Percentiles rank a stretch among this genome's conserved stretches.
These are phyloP conservation scores for Diaporthe sp. DNA, from an alignment of 2,329 filamentous ascomycete genomes.

Conservation along the genomic window DNA sequence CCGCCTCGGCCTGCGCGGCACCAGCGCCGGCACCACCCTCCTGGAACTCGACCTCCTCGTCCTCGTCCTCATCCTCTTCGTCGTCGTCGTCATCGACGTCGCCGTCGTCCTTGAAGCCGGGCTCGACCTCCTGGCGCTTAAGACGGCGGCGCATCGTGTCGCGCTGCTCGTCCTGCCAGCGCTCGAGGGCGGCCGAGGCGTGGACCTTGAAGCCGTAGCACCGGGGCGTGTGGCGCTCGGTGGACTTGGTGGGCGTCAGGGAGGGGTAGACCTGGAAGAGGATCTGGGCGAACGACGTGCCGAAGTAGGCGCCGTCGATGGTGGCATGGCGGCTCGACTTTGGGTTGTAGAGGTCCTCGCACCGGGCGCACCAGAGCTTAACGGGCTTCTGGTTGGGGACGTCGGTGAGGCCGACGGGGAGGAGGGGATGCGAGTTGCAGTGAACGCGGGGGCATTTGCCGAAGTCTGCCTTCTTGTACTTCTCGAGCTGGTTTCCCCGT, in stretches of 20 bases:
- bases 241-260: slow-evolving; percentile 87
- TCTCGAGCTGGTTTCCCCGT: slow-evolving; percentile 81
- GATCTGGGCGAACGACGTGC: slow-evolving; percentile 98
- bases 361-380: slow-evolving; percentile 96
- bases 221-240: slow-evolving; percentile 87
- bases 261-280: slow-evolving; percentile 98
- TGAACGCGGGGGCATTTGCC: slow-evolving; percentile 97
- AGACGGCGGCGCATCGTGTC: slow-evolving; percentile 87
- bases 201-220: slow-evolving; percentile 98
- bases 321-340: slow-evolving; percentile 96
- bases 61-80: slow-evolving; percentile 71
- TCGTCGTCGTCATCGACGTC: slow-evolving; percentile 74
- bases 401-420: slow-evolving; percentile 96
- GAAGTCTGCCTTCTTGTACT: slow-evolving; percentile 98
- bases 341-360: slow-evolving; percentile 98
- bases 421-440: slow-evolving; percentile 91
- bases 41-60: slow-evolving; percentile 57
- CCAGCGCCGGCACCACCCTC: slow-evolving; percentile 47
- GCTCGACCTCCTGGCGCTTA: slow-evolving; percentile 79
- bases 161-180: slow-evolving; percentile 89
- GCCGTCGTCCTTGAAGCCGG: slow-evolving; percentile 81
- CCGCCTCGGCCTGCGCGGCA: slow-evolving; percentile 16
- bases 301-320: slow-evolving; percentile 98
- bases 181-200: slow-evolving; percentile 85
- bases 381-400: slow-evolving; percentile 89